Evolutionary conservation across 192 early-diverging fungal species (phyloP).

Genomic region (Linnemannia schmuckeri): DNA sequence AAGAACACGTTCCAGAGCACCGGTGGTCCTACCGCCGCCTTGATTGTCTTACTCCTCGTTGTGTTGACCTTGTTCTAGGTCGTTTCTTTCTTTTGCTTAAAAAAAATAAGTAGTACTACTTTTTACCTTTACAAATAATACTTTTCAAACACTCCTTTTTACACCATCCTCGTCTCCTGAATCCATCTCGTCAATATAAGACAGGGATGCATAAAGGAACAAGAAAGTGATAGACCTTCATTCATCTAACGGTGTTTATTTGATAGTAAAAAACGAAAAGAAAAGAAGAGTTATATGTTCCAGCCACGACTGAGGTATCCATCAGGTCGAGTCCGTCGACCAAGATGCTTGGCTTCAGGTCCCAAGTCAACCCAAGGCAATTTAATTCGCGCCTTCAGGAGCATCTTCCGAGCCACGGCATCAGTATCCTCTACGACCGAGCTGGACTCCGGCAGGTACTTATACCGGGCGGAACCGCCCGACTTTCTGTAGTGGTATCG

Average conservation of each 20-base stretch:
- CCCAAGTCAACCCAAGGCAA: conserved; percentile 37
- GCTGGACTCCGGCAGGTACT: neutral
- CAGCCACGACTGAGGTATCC: conserved; percentile 15
- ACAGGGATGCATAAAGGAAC: neutral
- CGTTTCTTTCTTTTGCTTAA: too few relatives aligned
- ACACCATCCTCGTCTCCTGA: too few relatives aligned
- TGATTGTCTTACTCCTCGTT: conserved; percentile 24
- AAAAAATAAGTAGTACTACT: too few relatives aligned
- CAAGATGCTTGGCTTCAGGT: conserved; percentile 28
- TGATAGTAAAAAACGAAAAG: neutral
- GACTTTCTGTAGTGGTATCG: neutral
- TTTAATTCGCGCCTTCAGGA: conserved; percentile 22
- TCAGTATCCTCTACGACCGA: conserved; percentile 4
- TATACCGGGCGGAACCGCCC: neutral
- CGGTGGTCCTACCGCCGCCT: conserved; percentile 30
- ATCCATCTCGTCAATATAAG: neutral
- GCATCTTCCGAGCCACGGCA: conserved; percentile 5
- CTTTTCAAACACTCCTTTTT: too few relatives aligned
- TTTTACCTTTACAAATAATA: too few relatives aligned
- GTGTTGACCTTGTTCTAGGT: conserved; percentile 32
- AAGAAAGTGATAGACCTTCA: neutral
- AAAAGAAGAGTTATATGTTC: neutral
- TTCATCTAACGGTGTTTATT: neutral
- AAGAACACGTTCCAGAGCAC: conserved; percentile 35
- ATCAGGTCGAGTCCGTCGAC: neutral